Base-by-base conservation (phyloP, 495 filamentous ascomycete species). In the Xylaria scruposa region DNA sequence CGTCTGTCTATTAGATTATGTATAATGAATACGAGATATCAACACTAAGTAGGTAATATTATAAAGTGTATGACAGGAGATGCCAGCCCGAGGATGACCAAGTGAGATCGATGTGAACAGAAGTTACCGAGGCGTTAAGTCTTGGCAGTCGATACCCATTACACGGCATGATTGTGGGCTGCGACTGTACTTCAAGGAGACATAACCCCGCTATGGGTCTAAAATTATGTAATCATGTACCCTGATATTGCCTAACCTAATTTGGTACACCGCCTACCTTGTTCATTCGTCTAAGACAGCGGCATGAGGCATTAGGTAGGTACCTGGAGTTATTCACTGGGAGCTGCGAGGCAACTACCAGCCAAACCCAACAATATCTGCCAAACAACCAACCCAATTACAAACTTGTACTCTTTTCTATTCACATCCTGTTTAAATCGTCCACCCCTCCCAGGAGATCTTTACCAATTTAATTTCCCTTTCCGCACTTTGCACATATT, bases 41-140 rank as follows among this genome's bases (percentile, higher is more conserved):
- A 12, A 26, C 58, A 29, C 17, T 49, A n/a, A 33, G 29, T 42
- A 59, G 2, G 67, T 15, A 62, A 3, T 61, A 46, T 36, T 15
- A 40, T 47, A 26, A 24, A 59, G 31, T 40, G 26, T 29, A 53
- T 36, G 44, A 38, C 46, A 60, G 51, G 26, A 17, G 59, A 7
- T 47, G 29, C 15, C 29, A 51, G 42, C 47, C 46, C 24, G 31
- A 61, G 12, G n/a, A 62, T 49, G 31, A 26, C 21, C 29, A 70
- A 38, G 44, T 70, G 67, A 21, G 33, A 67, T 51, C 1, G 17
- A 63, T 63, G 36, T 68, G 36, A 68, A 53, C 19, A 24, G 15
- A 67, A 53, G 49, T 49, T 68, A 51, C 66, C 66, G 66, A 68
- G 66, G 66, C 38, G 67, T 61, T 29, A n/a, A 24, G n/a, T 60